These are phyloP conservation scores for Backusella circina DNA, from an alignment of 192 early-diverging fungal species.

Conservation along the genomic window DNA sequence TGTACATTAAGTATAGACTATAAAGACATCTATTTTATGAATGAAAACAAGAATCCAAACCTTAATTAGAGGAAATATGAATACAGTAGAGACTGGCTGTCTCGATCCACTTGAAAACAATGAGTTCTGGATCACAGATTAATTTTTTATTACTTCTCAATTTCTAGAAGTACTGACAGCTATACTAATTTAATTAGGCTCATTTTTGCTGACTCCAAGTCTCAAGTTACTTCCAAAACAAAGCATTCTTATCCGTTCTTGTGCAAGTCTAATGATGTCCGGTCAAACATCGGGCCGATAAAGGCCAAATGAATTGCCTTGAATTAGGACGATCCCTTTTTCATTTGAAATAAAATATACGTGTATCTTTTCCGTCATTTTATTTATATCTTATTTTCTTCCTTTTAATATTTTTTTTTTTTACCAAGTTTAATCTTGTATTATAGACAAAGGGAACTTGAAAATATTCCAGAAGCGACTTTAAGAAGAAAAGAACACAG, in stretches of 20 bases:
- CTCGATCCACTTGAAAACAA: too few relatives aligned
- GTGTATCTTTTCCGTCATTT: too few relatives aligned
- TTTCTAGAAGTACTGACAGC: not conserved
- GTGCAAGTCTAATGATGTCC: not conserved
- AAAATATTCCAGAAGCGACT: too few relatives aligned
- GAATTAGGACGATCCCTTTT: not conserved
- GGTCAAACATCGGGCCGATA: not conserved
- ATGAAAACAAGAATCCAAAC: not conserved
- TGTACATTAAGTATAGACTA: not conserved
- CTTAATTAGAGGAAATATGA: not conserved
- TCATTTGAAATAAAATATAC: too few relatives aligned
- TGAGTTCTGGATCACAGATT: too few relatives aligned
- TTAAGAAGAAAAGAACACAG: not conserved
- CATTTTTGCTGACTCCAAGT: not conserved
- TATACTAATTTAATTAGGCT: not conserved
- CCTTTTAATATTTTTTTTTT: not conserved
- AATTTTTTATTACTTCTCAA: too few relatives aligned
- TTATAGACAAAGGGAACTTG: too few relatives aligned
- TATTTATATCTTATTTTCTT: not conserved
- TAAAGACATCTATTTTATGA: not conserved
- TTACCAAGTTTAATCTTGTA: too few relatives aligned
- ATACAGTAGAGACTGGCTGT: too few relatives aligned
- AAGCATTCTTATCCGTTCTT: not conserved
- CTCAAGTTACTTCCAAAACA: not conserved
- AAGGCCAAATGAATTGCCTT: not conserved